Evolutionary conservation across 495 filamentous ascomycete species (phyloP).

Genomic region (Cenococcum geophilum): DNA sequence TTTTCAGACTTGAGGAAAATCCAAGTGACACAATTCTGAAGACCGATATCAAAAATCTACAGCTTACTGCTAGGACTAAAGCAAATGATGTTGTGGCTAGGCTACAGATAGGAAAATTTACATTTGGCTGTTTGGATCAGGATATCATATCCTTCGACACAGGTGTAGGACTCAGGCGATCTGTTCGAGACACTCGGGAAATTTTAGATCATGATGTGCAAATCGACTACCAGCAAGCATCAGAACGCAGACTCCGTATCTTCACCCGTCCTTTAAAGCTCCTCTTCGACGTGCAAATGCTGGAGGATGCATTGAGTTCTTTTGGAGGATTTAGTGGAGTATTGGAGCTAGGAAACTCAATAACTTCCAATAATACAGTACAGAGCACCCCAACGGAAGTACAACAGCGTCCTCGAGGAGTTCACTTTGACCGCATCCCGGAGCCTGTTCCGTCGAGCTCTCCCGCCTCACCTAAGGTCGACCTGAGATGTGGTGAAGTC

Average conservation of each 20-base stretch:
- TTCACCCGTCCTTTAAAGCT: conserved; percentile 75
- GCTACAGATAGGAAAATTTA: conserved; percentile 56
- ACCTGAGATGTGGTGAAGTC: conserved; percentile 70
- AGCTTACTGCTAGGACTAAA: conserved; percentile 8
- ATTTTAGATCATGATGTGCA: conserved; percentile 20
- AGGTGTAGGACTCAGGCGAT: conserved; percentile 12
- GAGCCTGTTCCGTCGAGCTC: conserved; percentile 27
- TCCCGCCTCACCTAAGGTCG: conserved; percentile 49
- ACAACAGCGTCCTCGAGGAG: conserved; percentile 49
- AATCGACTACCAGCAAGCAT: conserved; percentile 18
- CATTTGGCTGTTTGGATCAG: conserved; percentile 57
- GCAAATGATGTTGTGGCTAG: conserved; percentile 18
- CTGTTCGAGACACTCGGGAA: conserved; percentile 11
- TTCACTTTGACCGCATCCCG: conserved; percentile 63
- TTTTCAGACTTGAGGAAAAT: conserved; percentile 15
- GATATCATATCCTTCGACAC: conserved; percentile 56
- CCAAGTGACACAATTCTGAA: conserved; percentile 21
- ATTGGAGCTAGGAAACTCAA: conserved; percentile 77
- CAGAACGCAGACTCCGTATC: conserved; percentile 50
- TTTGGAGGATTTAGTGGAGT: conserved; percentile 92
- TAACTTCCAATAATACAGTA: conserved; percentile 62
- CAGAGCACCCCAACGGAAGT: conserved; percentile 33
- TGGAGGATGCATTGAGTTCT: conserved; percentile 83
- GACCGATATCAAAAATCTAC: conserved; percentile 12
- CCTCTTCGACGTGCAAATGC: conserved; percentile 65